Conservation (phyloP, 2,329 filamentous ascomycete species). For the Stenocarpella maydis region DNA sequence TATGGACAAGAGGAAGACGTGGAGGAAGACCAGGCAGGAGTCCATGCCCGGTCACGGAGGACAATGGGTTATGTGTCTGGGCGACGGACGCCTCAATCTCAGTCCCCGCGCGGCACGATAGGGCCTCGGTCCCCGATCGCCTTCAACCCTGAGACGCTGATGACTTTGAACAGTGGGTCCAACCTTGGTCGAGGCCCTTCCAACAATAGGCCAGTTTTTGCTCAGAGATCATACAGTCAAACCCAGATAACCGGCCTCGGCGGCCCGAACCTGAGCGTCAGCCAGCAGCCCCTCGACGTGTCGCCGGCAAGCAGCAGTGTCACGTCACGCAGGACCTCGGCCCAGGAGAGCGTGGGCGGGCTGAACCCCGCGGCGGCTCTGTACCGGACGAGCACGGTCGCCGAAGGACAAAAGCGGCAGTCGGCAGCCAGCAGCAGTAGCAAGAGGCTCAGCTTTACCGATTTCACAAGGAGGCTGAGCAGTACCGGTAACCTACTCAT, state of each 20-base stretch:
- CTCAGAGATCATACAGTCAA: constrained; percentile 58
- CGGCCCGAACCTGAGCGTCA: constrained; percentile 19
- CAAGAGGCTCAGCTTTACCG: constrained; percentile 68
- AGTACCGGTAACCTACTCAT: constrained; percentile 68
- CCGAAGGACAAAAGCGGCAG: constrained; percentile 48
- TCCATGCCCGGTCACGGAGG: constrained; percentile 56
- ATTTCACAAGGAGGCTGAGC: constrained; percentile 67
- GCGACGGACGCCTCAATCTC: constrained; percentile 49
- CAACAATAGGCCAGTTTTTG: constrained; percentile 52
- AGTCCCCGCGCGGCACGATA: constrained; percentile 40
- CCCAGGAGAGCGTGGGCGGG: constrained; percentile 23
- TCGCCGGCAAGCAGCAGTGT: constrained; percentile 32
- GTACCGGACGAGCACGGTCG: constrained; percentile 37
- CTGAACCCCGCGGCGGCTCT: constrained; percentile 35
- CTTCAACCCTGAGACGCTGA: constrained; percentile 47
- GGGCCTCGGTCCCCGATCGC: constrained; percentile 43
- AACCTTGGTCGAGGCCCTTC: constrained; percentile 44
- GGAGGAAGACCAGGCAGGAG: constrained; percentile 43
- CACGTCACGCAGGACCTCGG: constrained; percentile 7
- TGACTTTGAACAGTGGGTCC: constrained; percentile 43
- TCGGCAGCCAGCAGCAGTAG: constrained; percentile 56
- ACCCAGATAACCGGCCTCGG: constrained; percentile 40
- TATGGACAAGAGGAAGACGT: constrained; percentile 47
- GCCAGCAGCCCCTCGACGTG: background rate
- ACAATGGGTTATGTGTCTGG: constrained; percentile 61